Conservation (phyloP, 768 basidiomycete genomes). For the Phylloporus rhodoxanthus region DNA sequence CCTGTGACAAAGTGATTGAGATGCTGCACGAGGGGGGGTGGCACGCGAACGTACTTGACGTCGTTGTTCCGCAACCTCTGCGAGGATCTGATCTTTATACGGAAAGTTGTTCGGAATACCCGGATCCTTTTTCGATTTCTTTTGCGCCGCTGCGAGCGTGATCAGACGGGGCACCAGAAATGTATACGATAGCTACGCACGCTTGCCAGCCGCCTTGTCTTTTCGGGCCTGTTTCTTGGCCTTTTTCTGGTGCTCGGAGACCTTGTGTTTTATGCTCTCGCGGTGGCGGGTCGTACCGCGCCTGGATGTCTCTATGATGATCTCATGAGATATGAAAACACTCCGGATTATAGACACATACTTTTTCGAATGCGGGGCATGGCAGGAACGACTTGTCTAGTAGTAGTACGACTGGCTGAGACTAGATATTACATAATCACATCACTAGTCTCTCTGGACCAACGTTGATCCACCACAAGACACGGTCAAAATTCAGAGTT, state of each 20-base stretch:
- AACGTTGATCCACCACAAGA: too few species aligned
- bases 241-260: conserved; percentile 73
- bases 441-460: too few species aligned
- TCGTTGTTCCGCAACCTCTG: conserved; percentile 81
- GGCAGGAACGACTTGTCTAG: background rate
- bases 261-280: conserved; percentile 67
- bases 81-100: conserved; percentile 90
- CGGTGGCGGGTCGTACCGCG: conserved; percentile 69
- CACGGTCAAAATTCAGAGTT: too few species aligned
- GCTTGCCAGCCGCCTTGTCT: conserved; percentile 77
- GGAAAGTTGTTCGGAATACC: conserved; percentile 92
- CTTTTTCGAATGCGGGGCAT: conserved; percentile 73
- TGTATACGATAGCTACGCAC: conserved; percentile 35
- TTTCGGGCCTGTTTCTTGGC: conserved; percentile 67
- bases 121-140: conserved; percentile 64
- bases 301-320: conserved; percentile 72
- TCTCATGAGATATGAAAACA: background rate
- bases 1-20: conserved; percentile 36
- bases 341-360: conserved; percentile 24
- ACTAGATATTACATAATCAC: conserved; percentile 16
- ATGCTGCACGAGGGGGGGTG: too few species aligned
- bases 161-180: background rate
- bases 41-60: conserved; percentile 50
- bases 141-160: conserved; percentile 31
- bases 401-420: background rate